A percentile compares a stretch with the other conserved stretches of the same genome.
phyloP scores from a whole-genome alignment of 148 eudicot genomes.

The Rhododendron simsii region DNA sequence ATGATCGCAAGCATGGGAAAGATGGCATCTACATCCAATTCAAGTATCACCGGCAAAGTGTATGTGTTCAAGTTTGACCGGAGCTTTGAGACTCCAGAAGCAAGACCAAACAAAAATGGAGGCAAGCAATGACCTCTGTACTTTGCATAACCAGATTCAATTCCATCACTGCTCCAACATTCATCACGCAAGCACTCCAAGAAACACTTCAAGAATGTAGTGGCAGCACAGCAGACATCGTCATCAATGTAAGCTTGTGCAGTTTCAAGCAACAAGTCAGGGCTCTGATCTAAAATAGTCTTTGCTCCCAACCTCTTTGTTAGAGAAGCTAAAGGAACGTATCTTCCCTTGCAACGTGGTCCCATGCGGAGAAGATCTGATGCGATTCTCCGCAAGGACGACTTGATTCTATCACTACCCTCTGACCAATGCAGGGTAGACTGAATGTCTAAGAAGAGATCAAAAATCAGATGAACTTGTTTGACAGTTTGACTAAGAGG shows the following conservation, averaged over 20 bases:
- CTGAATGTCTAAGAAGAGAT: slow-evolving; percentile 82
- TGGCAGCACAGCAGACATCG: slow-evolving; percentile 92
- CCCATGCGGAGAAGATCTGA: slow-evolving; percentile 76
- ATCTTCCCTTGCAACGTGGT: slow-evolving; percentile 93
- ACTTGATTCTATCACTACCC: slow-evolving; percentile 40
- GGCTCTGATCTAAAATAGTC: slow-evolving; percentile 56
- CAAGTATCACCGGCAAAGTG: slow-evolving; percentile 79
- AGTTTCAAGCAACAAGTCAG: slow-evolving; percentile 62
- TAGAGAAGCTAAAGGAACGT: slow-evolving; percentile 83
- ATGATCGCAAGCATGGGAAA: slow-evolving; percentile 75
- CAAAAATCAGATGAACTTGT: slow-evolving; percentile 93
- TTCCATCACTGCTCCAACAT: slow-evolving; percentile 79
- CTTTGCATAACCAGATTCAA: slow-evolving; percentile 64
- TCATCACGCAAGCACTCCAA: slow-evolving; percentile 90
- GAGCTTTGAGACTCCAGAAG: slow-evolving; percentile 75
- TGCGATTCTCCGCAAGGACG: slow-evolving; percentile 52
- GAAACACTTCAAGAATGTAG: slow-evolving; percentile 88
- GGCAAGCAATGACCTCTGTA: slow-evolving; percentile 76
- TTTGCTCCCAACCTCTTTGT: slow-evolving; percentile 88
- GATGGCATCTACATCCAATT: slow-evolving; percentile 82
- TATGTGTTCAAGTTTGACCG: slow-evolving; percentile 91
- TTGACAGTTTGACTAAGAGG: slow-evolving; percentile 96
- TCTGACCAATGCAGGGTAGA: slow-evolving; percentile 47
- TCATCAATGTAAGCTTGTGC: slow-evolving; percentile 74
- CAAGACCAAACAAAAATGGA: slow-evolving; percentile 75